Evolutionary conservation across 2,329 filamentous ascomycete species (phyloP).

Genomic region (Hypoxylon sp.): DNA sequence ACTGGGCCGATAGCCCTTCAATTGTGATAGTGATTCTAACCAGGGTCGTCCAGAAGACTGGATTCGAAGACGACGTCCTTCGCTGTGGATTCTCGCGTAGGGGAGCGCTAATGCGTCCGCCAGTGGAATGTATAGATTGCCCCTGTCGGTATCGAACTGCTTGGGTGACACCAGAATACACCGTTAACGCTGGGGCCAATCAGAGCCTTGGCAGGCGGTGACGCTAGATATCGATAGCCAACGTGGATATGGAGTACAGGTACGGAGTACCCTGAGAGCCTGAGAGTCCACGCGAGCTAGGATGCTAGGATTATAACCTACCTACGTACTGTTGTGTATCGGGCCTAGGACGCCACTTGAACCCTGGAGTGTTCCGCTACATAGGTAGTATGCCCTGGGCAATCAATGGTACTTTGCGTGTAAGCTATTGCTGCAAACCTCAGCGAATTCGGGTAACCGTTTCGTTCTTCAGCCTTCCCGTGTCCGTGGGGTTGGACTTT

Average conservation of each 20-base stretch:
- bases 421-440: conserved; percentile 37
- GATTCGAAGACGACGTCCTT: conserved; percentile 33
- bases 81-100: conserved; percentile 13
- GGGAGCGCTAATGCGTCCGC: conserved; percentile 34
- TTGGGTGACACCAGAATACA: conserved; percentile 27
- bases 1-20: conserved; percentile 13
- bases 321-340: conserved; percentile 23
- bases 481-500: conserved; percentile 36
- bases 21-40: conserved; percentile 37
- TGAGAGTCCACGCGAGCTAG: conserved; percentile 35
- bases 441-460: conserved; percentile 37
- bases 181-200: conserved; percentile 34
- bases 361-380: conserved; percentile 32
- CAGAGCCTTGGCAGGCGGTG: conserved; percentile 29
- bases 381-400: conserved; percentile 34
- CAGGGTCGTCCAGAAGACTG: conserved; percentile 30
- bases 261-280: too few species aligned
- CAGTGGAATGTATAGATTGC: conserved; percentile 39
- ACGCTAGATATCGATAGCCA: conserved; percentile 38
- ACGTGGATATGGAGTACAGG: conserved; percentile 32
- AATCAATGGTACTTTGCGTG: conserved; percentile 36
- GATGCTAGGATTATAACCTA: conserved; percentile 33
- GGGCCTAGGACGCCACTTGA: conserved; percentile 35
- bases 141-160: conserved; percentile 38
- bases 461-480: conserved; percentile 34